Evolutionary conservation across 441 rosid species (phyloP).

Genomic region (Gossypium laxum): DNA sequence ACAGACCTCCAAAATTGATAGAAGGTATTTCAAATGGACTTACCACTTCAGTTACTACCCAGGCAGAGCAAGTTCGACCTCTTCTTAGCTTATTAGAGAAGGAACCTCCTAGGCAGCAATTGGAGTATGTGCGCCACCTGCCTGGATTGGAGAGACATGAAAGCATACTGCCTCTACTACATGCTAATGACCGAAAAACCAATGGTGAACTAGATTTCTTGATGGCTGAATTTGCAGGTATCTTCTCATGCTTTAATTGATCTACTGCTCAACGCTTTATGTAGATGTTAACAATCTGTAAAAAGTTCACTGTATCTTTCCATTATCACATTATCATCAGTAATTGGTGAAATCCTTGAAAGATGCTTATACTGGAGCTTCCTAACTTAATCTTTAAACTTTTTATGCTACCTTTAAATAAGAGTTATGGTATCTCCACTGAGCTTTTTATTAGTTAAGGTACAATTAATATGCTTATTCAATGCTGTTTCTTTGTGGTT

Average conservation of each 20-base stretch:
- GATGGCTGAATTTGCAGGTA: constrained; percentile 96
- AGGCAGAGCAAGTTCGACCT: constrained; percentile 85
- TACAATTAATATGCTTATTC: not conserved
- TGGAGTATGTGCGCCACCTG: constrained; percentile 66
- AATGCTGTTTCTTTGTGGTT: constrained; percentile 19
- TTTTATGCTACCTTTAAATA: not conserved
- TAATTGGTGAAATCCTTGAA: not conserved
- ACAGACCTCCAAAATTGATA: constrained; percentile 55
- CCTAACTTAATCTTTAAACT: not conserved
- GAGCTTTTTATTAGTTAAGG: not conserved
- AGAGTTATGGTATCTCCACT: not conserved
- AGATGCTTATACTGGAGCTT: not conserved
- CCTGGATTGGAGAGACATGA: constrained; percentile 62
- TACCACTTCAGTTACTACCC: constrained; percentile 31
- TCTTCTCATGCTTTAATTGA: not conserved
- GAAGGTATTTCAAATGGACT: constrained; percentile 58
- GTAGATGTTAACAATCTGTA: not conserved
- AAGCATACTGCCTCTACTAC: constrained; percentile 70
- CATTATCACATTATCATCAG: not conserved
- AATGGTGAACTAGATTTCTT: constrained; percentile 78
- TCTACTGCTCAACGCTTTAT: not conserved
- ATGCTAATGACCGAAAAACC: constrained; percentile 70
- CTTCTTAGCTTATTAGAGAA: constrained; percentile 93
- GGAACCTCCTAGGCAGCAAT: constrained; percentile 84
- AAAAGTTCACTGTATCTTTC: not conserved